Evolutionary conservation across 148 eudicot species (phyloP).

Genomic region (Rhododendron kiyosumense): DNA sequence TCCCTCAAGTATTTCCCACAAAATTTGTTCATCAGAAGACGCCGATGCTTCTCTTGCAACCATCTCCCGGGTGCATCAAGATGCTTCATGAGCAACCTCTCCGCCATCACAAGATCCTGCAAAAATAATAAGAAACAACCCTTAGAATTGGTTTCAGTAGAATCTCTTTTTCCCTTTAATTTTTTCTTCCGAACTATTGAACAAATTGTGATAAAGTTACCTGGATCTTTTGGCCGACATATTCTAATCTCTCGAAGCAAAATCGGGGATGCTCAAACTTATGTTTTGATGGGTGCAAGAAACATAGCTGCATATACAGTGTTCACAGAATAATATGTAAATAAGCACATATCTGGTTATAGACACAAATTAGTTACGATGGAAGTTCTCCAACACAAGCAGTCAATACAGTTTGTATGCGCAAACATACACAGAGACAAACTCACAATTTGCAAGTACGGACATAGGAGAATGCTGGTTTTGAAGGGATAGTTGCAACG

Average conservation of each 20-base stretch:
- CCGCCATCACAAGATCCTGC: constrained; percentile 98
- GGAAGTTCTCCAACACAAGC: background rate
- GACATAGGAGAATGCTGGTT: background rate
- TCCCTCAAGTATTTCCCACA: constrained; percentile 85
- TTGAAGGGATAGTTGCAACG: background rate
- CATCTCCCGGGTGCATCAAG: constrained; percentile 90
- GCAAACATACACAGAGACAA: background rate
- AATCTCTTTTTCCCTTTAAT: background rate
- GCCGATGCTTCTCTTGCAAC: constrained; percentile 79
- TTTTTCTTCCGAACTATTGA: background rate
- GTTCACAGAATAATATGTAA: background rate
- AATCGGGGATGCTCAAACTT: constrained; percentile 97
- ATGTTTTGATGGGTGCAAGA: constrained; percentile 86
- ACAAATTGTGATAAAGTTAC: constrained; percentile 18
- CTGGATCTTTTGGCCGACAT: constrained; percentile 99
- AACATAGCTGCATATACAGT: constrained; percentile 52
- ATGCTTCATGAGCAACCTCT: constrained; percentile 95
- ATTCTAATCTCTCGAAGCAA: constrained; percentile 92
- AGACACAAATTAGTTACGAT: background rate
- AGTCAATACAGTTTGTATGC: background rate
- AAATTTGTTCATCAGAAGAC: constrained; percentile 84
- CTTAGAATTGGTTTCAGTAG: background rate
- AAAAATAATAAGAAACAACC: background rate
- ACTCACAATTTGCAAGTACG: background rate
- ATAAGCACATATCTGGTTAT: background rate